Percentiles rank a stretch among this genome's conserved stretches.
Conservation (phyloP, 2,329 filamentous ascomycete genomes). For the Colletotrichum cereale region DNA sequence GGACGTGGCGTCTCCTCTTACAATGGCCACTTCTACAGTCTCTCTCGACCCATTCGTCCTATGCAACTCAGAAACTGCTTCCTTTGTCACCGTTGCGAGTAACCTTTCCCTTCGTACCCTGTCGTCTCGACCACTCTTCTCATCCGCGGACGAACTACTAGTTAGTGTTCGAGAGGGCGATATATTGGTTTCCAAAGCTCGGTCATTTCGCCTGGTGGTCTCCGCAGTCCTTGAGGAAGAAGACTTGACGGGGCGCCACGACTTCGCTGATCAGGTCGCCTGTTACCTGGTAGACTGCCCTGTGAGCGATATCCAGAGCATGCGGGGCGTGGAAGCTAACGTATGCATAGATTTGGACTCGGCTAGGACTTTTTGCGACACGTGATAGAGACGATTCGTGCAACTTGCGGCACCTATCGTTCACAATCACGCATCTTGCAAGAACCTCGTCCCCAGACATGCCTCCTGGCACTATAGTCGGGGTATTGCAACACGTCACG, state of each 20-base stretch:
- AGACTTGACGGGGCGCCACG: not conserved
- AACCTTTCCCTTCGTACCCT: conserved; percentile 22
- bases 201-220: conserved; percentile 2
- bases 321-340: not conserved
- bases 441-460: conserved; percentile 48
- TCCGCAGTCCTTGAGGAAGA: conserved; percentile 8
- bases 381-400: not conserved
- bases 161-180: not conserved
- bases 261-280: not conserved
- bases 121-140: not conserved
- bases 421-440: conserved; percentile 54
- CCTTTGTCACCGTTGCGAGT: conserved; percentile 11
- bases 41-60: conserved; percentile 17
- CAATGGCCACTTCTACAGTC: conserved; percentile 16
- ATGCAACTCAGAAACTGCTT: not conserved
- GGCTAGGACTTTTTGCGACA: conserved; percentile 23
- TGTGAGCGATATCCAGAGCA: not conserved
- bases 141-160: conserved; percentile 18
- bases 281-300: not conserved
- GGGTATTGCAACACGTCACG: conserved; percentile 44
- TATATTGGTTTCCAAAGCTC: conserved; percentile 14
- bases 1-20: not conserved
- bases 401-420: conserved; percentile 41
- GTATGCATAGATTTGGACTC: conserved; percentile 25
- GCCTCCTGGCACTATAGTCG: conserved; percentile 45